Conservation (phyloP, 176 grass and related monocot genomes). For the Aechmea fasciata region DNA sequence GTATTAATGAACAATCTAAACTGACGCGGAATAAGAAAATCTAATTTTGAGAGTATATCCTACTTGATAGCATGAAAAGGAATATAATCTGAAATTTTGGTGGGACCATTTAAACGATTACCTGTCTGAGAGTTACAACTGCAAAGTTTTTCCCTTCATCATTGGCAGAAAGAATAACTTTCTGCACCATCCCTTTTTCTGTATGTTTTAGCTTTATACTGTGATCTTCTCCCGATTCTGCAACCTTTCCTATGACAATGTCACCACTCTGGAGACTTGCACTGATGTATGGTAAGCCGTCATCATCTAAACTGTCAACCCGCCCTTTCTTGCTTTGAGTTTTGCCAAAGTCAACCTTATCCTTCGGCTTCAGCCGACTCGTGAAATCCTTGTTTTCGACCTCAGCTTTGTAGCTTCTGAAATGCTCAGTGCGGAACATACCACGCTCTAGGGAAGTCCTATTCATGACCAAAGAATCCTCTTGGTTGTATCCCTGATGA, state of each 20-base stretch:
- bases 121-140: conserved; percentile 88
- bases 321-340: conserved; percentile 82
- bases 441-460: conserved; percentile 82
- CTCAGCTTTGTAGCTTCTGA: conserved; percentile 79
- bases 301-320: conserved; percentile 88
- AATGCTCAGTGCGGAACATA: conserved; percentile 84
- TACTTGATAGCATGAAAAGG: background rate
- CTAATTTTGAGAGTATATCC: background rate
- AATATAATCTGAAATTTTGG: background rate
- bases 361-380: conserved; percentile 54
- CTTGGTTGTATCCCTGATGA: conserved; percentile 96
- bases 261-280: conserved; percentile 91
- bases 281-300: conserved; percentile 83
- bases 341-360: conserved; percentile 79
- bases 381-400: conserved; percentile 61
- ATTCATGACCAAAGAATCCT: conserved; percentile 98
- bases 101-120: conserved; percentile 12
- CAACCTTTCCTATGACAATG: conserved; percentile 81
- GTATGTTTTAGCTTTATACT: conserved; percentile 92
- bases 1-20: too few relatives aligned
- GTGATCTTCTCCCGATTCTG: conserved; percentile 77
- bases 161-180: conserved; percentile 83
- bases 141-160: conserved; percentile 92
- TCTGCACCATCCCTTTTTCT: conserved; percentile 94
- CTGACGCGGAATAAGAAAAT: too few relatives aligned